phyloP scores from a whole-genome alignment of 805 yeast genomes.

The Myxozyma udenii region DNA sequence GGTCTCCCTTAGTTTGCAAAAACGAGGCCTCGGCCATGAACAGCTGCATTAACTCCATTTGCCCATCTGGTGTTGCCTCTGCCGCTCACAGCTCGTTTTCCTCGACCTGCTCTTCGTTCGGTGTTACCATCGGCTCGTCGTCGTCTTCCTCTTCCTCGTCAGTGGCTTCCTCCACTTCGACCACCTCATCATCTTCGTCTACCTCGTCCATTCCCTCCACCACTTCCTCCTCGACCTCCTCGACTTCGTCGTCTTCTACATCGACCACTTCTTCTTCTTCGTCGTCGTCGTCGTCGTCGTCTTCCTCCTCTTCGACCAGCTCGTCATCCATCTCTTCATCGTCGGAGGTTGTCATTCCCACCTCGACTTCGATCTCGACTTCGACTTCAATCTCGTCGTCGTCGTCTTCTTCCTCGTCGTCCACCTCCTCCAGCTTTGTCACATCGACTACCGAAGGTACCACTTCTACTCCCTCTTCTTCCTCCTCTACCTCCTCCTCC shows the following conservation, averaged over 20 bases:
- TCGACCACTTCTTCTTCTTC: slow-evolving; percentile 21
- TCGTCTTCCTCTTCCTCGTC: slow-evolving; percentile 13
- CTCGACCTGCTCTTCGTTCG: slow-evolving; percentile 24
- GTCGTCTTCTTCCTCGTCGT: slow-evolving; percentile 24
- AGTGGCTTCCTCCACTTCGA: slow-evolving; percentile 2
- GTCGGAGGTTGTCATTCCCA: slow-evolving; percentile 32
- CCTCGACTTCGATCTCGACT: slow-evolving; percentile 31
- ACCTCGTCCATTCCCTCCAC: slow-evolving; percentile 34
- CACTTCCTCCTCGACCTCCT: slow-evolving; percentile 26
- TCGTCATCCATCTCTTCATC: slow-evolving; percentile 13
- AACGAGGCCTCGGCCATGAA: slow-evolving; percentile 53
- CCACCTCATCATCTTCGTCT: slow-evolving; percentile 23
- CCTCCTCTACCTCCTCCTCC: slow-evolving; percentile 15
- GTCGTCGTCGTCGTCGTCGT: slow-evolving; percentile 1
- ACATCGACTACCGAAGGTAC: neutral
- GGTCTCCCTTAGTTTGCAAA: slow-evolving; percentile 47
- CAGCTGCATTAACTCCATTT: slow-evolving; percentile 60
- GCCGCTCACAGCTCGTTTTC: slow-evolving; percentile 61
- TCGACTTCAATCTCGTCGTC: slow-evolving; percentile 32
- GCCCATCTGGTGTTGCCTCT: slow-evolving; percentile 62
- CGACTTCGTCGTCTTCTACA: slow-evolving; percentile 34
- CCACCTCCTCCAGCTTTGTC: neutral
- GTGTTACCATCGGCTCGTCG: slow-evolving; percentile 7
- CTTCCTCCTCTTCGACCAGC: slow-evolving; percentile 22
- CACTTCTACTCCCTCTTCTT: slow-evolving; percentile 17